Base-by-base conservation (phyloP, 2,329 filamentous ascomycete genomes). In the Metarhizium guizhouense region DNA sequence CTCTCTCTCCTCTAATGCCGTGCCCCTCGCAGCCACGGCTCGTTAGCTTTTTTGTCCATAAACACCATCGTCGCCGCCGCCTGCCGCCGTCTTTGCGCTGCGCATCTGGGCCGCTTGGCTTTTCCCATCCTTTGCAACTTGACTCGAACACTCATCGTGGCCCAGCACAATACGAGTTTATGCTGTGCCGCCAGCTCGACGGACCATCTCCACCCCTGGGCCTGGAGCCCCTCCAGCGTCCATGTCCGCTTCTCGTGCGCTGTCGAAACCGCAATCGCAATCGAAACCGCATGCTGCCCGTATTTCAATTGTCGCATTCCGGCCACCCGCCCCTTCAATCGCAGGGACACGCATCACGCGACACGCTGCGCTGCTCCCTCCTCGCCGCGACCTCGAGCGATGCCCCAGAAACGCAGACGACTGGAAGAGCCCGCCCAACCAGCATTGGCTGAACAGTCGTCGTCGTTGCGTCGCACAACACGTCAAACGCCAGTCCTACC, bases 321-420 rank as follows among this genome's bases (percentile, higher is more conserved):
- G n/a, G 32, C 30, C 45, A 34, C 51, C 43, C 32, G 6, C 20
- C 30, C 6, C 36, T 18, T 42, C 34, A 48, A 20, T 18, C 29
- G 40, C 40, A 8, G 16, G 32, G 10, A 34, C 32, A 11, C 32
- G 32, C 32, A 11, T 8, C 32, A 11, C 10, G 32, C 32, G 32
- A 34, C 32, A 18, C 40, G 14, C 30, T 13, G 38, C 45, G 53
- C 20, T 3, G 20, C 11, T 32, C 30, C 11, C n/a, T n/a, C 47
- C 36, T 25, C 18, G 32, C 30, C 53, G 38, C 48, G 32, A 36
- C 32, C 18, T 40, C 48, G 53, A 58, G 59, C 59, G 56, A 72
- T 72, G 70, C 65, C 70, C 59, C 62, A 63, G 59, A 74, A 73
- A 64, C 70, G 70, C 62, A 72, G 71, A 59, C 68, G 64, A 59